These are phyloP conservation scores for Ogataea wickerhamii DNA, from an alignment of 805 yeast species.

Conservation along the genomic window DNA sequence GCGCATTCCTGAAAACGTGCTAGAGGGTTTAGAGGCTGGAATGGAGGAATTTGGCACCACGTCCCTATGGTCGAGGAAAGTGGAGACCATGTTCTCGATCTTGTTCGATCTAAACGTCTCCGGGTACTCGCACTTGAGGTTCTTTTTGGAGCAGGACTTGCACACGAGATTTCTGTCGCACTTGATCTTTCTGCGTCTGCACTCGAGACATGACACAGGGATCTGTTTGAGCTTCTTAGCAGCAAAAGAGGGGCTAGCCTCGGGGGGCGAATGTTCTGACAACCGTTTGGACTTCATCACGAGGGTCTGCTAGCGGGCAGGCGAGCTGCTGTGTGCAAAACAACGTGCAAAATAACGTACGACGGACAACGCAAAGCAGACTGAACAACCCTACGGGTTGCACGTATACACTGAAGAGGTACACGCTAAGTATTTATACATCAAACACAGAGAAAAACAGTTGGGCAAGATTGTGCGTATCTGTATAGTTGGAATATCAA, in stretches of 20 bases:
- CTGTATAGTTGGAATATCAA: too few species aligned
- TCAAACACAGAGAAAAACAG: too few species aligned
- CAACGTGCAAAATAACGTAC: too few species aligned
- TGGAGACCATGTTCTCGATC: slow-evolving; percentile 10
- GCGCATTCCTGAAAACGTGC: background rate
- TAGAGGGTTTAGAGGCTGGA: background rate
- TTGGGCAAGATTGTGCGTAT: too few species aligned
- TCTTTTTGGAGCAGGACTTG: slow-evolving; percentile 38
- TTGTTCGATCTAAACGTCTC: slow-evolving; percentile 43
- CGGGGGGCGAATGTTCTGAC: background rate
- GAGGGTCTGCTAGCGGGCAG: too few species aligned
- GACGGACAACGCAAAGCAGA: too few species aligned
- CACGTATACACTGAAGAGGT: too few species aligned
- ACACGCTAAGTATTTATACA: too few species aligned
- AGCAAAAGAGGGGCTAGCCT: background rate
- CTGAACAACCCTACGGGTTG: too few species aligned
- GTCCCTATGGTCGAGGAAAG: slow-evolving; percentile 3
- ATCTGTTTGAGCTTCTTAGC: slow-evolving; percentile 9
- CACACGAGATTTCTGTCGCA: slow-evolving; percentile 38
- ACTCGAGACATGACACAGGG: slow-evolving; percentile 33
- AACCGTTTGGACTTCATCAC: slow-evolving; percentile 2
- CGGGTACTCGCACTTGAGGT: slow-evolving; percentile 40
- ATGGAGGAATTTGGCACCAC: background rate
- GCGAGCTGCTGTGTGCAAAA: too few species aligned
- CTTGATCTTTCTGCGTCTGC: slow-evolving; percentile 33